phyloP scores from a whole-genome alignment of 176 grass and related monocot genomes.

The Oryza glaberrima region DNA sequence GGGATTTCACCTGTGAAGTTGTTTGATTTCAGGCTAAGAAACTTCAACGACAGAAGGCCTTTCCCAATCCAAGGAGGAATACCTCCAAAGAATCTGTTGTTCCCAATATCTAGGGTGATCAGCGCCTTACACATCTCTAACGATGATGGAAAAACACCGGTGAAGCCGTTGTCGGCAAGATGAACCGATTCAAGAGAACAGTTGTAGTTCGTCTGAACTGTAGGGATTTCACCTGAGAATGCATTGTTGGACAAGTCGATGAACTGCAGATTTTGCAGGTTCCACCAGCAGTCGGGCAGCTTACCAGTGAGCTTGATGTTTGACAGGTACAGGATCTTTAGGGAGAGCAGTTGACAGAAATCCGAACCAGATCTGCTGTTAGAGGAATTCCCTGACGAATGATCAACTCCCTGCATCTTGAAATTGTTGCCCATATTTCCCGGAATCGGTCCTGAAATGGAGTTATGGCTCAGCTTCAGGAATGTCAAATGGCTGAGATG shows the following conservation, averaged over 20 bases:
- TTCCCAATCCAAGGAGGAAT: constrained; percentile 58
- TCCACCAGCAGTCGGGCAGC: constrained; percentile 64
- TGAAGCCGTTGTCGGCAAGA: constrained; percentile 46
- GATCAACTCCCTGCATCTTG: no score
- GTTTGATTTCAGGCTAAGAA: constrained; percentile 58
- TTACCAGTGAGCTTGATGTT: constrained; percentile 63
- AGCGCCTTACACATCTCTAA: constrained; percentile 10
- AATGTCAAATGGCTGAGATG: no score
- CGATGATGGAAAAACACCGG: constrained; percentile 27
- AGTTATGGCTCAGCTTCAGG: no score
- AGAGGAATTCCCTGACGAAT: constrained; percentile 36
- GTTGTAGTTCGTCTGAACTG: background rate
- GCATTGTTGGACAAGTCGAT: constrained; percentile 68
- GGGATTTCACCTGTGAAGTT: constrained; percentile 51
- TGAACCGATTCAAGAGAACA: constrained; percentile 62
- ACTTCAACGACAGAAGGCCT: constrained; percentile 33
- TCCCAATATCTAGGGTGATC: constrained; percentile 50
- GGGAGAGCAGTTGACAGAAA: constrained; percentile 55
- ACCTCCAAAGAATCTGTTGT: constrained; percentile 46
- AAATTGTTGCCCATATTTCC: no score
- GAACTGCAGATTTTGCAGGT: constrained; percentile 47
- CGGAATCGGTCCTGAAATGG: no score
- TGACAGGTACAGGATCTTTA: constrained; percentile 68
- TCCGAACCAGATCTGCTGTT: constrained; percentile 45
- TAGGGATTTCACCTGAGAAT: constrained; percentile 58